Conservation (phyloP, 176 grass and related monocot species). For the Triticum aestivum region IWGSC_CS_RefSeq_v2.1 NC_057809.1:165604213-165604712, state of each 20-base stretch:
- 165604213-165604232: neutral
- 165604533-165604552: slow-evolving; percentile 89
- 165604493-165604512: slow-evolving; percentile 79
- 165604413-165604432: neutral
- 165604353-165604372: neutral
- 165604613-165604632: neutral
- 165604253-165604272: neutral
- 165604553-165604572: slow-evolving; percentile 75
- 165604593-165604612: neutral
- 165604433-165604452: neutral
- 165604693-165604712: neutral
- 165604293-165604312: neutral
- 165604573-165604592: slow-evolving; percentile 44
- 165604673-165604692: slow-evolving; percentile 28
- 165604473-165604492: slow-evolving; percentile 69
- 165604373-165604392: neutral
- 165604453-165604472: slow-evolving; percentile 25
- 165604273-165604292: neutral
- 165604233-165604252: neutral
- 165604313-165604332: neutral
- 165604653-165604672: slow-evolving; percentile 89
- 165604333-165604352: slow-evolving; percentile 3
- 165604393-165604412: neutral
- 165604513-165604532: slow-evolving; percentile 70
- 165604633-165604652: slow-evolving; percentile 43